Conservation (phyloP, 2,329 filamentous ascomycete species). For the Penicillium digitatum region DNA sequence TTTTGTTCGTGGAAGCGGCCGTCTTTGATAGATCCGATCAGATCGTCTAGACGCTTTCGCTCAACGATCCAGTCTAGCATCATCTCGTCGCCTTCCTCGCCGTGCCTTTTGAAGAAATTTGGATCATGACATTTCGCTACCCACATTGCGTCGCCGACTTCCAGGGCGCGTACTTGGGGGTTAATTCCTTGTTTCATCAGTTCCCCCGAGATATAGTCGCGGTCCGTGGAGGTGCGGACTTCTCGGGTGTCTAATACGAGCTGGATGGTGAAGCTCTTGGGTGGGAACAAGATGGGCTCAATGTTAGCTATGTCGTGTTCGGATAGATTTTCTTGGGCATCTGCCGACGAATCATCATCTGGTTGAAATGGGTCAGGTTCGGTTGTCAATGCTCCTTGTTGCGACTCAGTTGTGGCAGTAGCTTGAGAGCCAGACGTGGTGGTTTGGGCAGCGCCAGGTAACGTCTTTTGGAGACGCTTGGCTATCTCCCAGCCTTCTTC, state of each 20-base stretch:
- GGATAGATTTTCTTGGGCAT: slow-evolving; percentile 8
- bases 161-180: slow-evolving; percentile 64
- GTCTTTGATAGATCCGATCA: slow-evolving; percentile 76
- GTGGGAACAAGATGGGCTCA: slow-evolving; percentile 58
- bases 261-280: slow-evolving; percentile 66
- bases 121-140: slow-evolving; percentile 67
- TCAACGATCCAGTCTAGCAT: slow-evolving; percentile 78
- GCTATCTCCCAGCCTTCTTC: slow-evolving; percentile 76
- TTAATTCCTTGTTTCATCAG: slow-evolving; percentile 62
- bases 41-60: slow-evolving; percentile 73
- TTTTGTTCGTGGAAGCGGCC: slow-evolving; percentile 82
- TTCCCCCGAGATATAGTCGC: slow-evolving; percentile 72
- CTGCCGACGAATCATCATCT: slow-evolving; percentile 1
- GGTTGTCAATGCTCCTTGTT: neutral
- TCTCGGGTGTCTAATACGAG: slow-evolving; percentile 73
- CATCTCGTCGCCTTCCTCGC: slow-evolving; percentile 59
- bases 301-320: slow-evolving; percentile 30
- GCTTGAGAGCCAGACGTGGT: slow-evolving; percentile 10
- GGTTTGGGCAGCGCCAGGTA: slow-evolving; percentile 22
- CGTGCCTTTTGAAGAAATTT: slow-evolving; percentile 52
- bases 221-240: slow-evolving; percentile 66
- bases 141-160: slow-evolving; percentile 75
- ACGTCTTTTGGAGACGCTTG: slow-evolving; percentile 57
- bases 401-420: slow-evolving; percentile 1
- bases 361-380: neutral